These are phyloP conservation scores for Sugiyamaella qingdaonensis DNA, from an alignment of 805 yeast genomes.

Conservation along the genomic window DNA sequence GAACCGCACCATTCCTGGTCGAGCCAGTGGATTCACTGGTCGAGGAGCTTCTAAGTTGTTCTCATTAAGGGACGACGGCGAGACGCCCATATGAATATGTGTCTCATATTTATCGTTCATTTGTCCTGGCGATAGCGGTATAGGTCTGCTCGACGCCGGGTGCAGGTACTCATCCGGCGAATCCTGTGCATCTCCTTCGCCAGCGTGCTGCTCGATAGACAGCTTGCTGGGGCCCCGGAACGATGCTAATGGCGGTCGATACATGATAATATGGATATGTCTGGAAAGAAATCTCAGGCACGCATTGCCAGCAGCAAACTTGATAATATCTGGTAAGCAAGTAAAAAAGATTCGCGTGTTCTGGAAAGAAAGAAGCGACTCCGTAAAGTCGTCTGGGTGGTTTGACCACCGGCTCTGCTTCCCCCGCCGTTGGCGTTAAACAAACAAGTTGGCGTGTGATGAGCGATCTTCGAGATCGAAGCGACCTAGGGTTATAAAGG, in stretches of 20 bases:
- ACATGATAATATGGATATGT: not conserved
- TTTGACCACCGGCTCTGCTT: too few relatives aligned
- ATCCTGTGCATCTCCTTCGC: not conserved
- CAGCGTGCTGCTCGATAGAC: not conserved
- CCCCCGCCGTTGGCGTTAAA: too few relatives aligned
- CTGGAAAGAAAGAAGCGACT: too few relatives aligned
- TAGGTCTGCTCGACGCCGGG: not conserved
- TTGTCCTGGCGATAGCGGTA: not conserved
- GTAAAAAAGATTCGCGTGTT: too few relatives aligned
- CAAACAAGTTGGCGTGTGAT: too few relatives aligned
- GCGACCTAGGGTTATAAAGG: too few relatives aligned
- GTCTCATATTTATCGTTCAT: not conserved
- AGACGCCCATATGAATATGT: not conserved
- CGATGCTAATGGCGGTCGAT: not conserved
- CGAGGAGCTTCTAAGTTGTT: not conserved
- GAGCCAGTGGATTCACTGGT: constrained; percentile 2
- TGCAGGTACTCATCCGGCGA: not conserved
- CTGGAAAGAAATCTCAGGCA: too few relatives aligned
- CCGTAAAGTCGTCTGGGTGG: too few relatives aligned
- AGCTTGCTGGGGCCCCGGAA: constrained; percentile 4
- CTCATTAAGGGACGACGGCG: not conserved
- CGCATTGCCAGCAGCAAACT: too few relatives aligned
- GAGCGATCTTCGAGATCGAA: too few relatives aligned
- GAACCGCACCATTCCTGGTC: constrained; percentile 33
- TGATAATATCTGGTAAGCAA: too few relatives aligned